Evolutionary conservation across 306 rosid species (phyloP).

Genomic region (Canavalia gladiata): DNA sequence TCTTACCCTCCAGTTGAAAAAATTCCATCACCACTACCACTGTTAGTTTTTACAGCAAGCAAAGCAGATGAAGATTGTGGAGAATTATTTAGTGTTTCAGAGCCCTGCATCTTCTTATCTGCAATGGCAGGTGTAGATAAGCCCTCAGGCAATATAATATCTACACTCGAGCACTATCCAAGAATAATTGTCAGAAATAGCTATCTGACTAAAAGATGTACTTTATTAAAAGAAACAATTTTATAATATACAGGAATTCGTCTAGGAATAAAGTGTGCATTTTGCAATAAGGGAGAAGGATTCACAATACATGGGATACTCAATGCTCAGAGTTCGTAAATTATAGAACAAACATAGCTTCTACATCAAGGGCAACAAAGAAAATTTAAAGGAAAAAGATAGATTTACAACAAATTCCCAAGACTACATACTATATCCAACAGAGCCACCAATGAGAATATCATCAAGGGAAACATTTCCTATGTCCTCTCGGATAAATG

Average conservation of each 20-base stretch:
- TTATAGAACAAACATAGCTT: slow-evolving; percentile 55
- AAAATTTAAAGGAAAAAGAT: slow-evolving; percentile 55
- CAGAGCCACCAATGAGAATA: slow-evolving; percentile 86
- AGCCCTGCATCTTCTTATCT: slow-evolving; percentile 82
- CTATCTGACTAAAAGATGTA: slow-evolving; percentile 24
- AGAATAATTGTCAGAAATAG: slow-evolving; percentile 42
- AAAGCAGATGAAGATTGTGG: slow-evolving; percentile 55
- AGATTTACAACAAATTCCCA: slow-evolving; percentile 68
- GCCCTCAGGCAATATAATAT: slow-evolving; percentile 56
- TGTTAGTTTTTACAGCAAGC: slow-evolving; percentile 51
- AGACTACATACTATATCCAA: slow-evolving; percentile 89
- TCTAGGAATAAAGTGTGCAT: slow-evolving; percentile 44
- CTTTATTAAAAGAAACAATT: slow-evolving; percentile 35
- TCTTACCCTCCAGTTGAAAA: slow-evolving; percentile 69
- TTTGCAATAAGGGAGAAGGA: slow-evolving; percentile 44
- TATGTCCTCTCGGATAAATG: slow-evolving; percentile 82
- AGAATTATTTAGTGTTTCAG: slow-evolving; percentile 55
- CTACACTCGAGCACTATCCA: slow-evolving; percentile 40
- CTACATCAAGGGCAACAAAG: slow-evolving; percentile 59
- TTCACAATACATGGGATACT: slow-evolving; percentile 53
- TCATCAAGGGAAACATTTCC: slow-evolving; percentile 88
- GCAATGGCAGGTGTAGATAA: slow-evolving; percentile 77
- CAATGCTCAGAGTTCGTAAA: slow-evolving; percentile 51
- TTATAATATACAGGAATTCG: slow-evolving; percentile 33
- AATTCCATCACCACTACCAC: slow-evolving; percentile 48